Evolutionary conservation across 179 eudicot species (phyloP).

Genomic region (Vitellaria paradoxa): DNA sequence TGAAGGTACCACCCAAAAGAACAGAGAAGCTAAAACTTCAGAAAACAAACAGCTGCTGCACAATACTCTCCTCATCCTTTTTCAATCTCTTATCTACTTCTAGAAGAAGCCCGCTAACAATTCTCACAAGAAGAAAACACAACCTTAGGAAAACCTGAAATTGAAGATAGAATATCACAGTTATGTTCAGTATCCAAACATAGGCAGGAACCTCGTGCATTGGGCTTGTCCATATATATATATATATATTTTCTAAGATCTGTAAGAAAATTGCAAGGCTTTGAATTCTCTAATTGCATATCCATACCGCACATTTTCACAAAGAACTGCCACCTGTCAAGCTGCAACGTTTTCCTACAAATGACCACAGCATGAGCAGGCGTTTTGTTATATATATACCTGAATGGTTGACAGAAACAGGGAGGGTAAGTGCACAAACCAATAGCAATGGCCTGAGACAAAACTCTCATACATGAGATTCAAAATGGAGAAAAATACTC

Average conservation of each 20-base stretch:
- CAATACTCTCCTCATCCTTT: conserved; percentile 7
- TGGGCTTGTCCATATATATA: too few species aligned
- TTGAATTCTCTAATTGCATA: not conserved
- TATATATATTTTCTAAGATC: not conserved
- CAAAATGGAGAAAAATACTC: conserved; percentile 8
- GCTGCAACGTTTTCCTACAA: conserved; percentile 21
- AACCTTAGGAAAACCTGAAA: conserved; percentile 25
- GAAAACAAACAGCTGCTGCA: conserved; percentile 17
- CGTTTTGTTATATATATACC: conserved; percentile 21
- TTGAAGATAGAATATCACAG: not conserved
- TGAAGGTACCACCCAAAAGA: not conserved
- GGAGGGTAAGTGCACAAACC: not conserved
- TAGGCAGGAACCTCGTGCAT: too few species aligned
- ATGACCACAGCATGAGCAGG: conserved; percentile 37
- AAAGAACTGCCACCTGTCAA: conserved; percentile 33
- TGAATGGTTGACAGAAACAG: not conserved
- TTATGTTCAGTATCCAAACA: not conserved
- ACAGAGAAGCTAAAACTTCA: not conserved
- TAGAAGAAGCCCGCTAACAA: conserved; percentile 17
- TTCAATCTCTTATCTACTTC: not conserved
- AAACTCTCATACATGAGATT: not conserved
- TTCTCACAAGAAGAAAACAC: conserved; percentile 22
- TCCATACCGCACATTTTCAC: conserved; percentile 35
- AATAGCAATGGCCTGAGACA: not conserved
- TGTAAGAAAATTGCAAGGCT: not conserved